Percentiles rank a stretch among this genome's conserved stretches.
These are phyloP conservation scores for Schizonepeta tenuifolia DNA, from an alignment of 257 asterid species.

Conservation along the genomic window DNA sequence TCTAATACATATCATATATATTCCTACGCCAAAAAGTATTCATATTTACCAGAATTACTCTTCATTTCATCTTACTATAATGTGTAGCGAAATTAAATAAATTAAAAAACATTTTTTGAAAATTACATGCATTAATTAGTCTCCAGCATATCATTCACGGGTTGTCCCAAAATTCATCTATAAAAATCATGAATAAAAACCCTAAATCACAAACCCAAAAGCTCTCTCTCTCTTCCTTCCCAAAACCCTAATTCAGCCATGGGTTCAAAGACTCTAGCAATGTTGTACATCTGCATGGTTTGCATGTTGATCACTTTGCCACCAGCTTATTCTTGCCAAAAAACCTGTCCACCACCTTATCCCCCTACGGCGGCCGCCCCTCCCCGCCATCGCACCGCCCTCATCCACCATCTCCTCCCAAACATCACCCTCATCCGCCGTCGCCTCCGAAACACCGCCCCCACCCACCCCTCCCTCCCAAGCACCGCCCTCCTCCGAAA, in stretches of 20 bases:
- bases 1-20: too few species aligned
- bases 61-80: not conserved
- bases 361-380: conserved; percentile 59
- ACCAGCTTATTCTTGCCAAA: conserved; percentile 52
- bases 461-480: conserved; percentile 35
- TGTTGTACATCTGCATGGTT: conserved; percentile 55
- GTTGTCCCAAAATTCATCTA: conserved; percentile 44
- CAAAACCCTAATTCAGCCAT: conserved; percentile 29
- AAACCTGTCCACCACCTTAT: conserved; percentile 45
- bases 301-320: conserved; percentile 58
- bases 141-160: conserved; percentile 52
- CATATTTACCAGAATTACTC: too few species aligned
- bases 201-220: conserved; percentile 26
- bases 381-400: conserved; percentile 32
- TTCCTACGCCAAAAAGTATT: too few species aligned
- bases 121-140: conserved; percentile 3
- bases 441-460: conserved; percentile 46
- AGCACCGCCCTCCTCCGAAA: conserved; percentile 30
- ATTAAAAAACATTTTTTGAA: not conserved
- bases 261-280: conserved; percentile 55
- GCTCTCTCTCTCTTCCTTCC: not conserved
- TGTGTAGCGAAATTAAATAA: not conserved
- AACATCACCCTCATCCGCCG: conserved; percentile 38
- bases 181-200: conserved; percentile 38
- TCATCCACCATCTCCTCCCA: conserved; percentile 33